Evolutionary conservation across 257 asterid species (phyloP), one percentile per base, ranked within the genome.

Genomic region (Prunella vulgaris): DNA sequence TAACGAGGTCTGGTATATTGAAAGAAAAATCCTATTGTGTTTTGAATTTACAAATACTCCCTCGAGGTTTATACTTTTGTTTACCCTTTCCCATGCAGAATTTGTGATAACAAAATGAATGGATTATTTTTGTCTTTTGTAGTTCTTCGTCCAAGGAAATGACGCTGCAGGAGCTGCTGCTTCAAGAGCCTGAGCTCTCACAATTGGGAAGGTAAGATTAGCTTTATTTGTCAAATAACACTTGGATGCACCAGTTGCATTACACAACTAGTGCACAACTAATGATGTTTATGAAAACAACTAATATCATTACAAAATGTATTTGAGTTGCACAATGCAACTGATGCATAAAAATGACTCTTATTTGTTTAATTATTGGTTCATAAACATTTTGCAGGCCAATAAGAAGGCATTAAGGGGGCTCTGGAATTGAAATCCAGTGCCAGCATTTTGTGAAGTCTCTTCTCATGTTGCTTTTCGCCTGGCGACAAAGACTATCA

Each of bases 161-260:
- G 74, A 18, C 71, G 22, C 79, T 92, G 15, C 91, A 84, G 35
- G 87, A 90, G 60, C 68, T 90, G 92, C 85, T 93, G 79, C 87
- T 86, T 48, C 87, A 86, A 72, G 95, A 85, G 71, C 97, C 96
- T 7, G 93, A 83, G 85, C 90, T 90, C 33, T 81, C 89, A 2
- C 85, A 81, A 28, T 57, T 92, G 76, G 96, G 88, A 80, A 84
- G 94, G 35, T 27, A 25, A 12, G 10, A 25, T 27, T 52, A 52
- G 27, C 14, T 52, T 7, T 52, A 8, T 52, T 52, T 17, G 20
- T 14, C 5, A 1, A n/a, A 7, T 44, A 0, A n/a, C 5, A 7
- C 15, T 3, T 20, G 3, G n/a, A 53, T 10, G 25, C n/a, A n/a
- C n/a, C n/a, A n/a, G n/a, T n/a, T n/a, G n/a, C n/a, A n/a, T n/a